phyloP scores from a whole-genome alignment of 169 alveolate genomes.

The Cryptosporidium viatorum region DNA sequence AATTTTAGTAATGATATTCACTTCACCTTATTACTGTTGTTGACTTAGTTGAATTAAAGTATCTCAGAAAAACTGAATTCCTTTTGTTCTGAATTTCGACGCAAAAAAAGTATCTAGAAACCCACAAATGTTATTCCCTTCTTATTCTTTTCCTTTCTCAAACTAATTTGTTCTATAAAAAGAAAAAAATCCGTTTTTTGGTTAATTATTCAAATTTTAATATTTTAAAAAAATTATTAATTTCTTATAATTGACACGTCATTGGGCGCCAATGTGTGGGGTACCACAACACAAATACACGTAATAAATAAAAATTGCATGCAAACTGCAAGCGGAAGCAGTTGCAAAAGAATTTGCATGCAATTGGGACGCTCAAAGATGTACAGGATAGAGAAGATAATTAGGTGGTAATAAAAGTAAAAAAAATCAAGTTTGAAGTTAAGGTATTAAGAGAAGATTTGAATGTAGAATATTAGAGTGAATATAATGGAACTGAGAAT shows the following conservation, averaged over 20 bases:
- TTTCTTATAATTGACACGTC: slow-evolving; percentile 25
- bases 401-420: neutral
- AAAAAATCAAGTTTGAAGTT: neutral
- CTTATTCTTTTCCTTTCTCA: too few species aligned
- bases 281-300: neutral
- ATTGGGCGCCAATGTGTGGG: slow-evolving; percentile 46
- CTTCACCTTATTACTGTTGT: neutral
- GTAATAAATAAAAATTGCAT: neutral
- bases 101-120: neutral
- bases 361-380: neutral
- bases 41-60: neutral
- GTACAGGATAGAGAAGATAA: neutral
- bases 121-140: neutral
- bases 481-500: too few species aligned
- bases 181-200: neutral
- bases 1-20: neutral
- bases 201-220: neutral
- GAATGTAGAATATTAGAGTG: too few species aligned
- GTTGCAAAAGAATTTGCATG: neutral
- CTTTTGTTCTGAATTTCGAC: too few species aligned
- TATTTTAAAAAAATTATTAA: neutral
- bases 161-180: neutral
- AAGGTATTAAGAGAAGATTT: neutral
- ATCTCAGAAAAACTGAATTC: too few species aligned
- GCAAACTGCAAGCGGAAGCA: neutral